Evolutionary conservation across 2,329 filamentous ascomycete species (phyloP).

Genomic region (Cephalotrichum gorgonifer): DNA sequence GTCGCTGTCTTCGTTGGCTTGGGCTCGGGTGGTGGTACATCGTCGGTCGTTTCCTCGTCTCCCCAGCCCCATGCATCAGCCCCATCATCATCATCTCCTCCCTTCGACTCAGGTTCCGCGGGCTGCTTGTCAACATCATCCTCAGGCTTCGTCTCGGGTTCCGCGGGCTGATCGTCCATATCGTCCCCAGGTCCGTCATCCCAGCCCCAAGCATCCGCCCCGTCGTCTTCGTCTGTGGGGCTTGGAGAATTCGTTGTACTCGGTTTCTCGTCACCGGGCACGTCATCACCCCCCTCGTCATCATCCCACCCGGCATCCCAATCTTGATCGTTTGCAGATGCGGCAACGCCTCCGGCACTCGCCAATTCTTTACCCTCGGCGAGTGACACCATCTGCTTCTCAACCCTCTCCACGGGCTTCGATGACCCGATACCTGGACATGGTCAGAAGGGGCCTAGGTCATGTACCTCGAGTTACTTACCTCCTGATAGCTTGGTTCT

Average conservation of each 20-base stretch:
- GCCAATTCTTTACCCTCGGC: conserved; percentile 55
- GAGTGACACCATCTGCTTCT: conserved; percentile 67
- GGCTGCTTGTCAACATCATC: conserved; percentile 17
- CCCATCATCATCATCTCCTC: conserved; percentile 35
- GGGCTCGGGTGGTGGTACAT: conserved; percentile 8
- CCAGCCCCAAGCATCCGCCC: conserved; percentile 74
- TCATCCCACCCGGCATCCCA: conserved; percentile 79
- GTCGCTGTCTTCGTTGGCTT: conserved; percentile 8
- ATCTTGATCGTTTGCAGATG: conserved; percentile 40
- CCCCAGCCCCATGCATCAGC: conserved; percentile 79
- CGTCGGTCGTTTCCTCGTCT: conserved; percentile 47
- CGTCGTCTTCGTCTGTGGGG: conserved; percentile 26
- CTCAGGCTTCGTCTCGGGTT: conserved; percentile 25
- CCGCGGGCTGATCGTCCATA: conserved; percentile 13
- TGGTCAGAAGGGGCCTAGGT: not conserved
- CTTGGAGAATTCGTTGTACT: not conserved
- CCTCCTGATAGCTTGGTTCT: conserved; percentile 58
- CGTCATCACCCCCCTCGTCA: conserved; percentile 29
- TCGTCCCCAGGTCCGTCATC: conserved; percentile 50
- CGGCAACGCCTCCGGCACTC: conserved; percentile 36
- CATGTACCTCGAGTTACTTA: not conserved
- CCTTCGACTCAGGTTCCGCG: conserved; percentile 6
- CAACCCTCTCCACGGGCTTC: conserved; percentile 69
- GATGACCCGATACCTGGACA: conserved; percentile 42
- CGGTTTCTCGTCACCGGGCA: conserved; percentile 10